Conservation (phyloP, 352 stramenopile species). For the Phytopythium helicoides region DNA sequence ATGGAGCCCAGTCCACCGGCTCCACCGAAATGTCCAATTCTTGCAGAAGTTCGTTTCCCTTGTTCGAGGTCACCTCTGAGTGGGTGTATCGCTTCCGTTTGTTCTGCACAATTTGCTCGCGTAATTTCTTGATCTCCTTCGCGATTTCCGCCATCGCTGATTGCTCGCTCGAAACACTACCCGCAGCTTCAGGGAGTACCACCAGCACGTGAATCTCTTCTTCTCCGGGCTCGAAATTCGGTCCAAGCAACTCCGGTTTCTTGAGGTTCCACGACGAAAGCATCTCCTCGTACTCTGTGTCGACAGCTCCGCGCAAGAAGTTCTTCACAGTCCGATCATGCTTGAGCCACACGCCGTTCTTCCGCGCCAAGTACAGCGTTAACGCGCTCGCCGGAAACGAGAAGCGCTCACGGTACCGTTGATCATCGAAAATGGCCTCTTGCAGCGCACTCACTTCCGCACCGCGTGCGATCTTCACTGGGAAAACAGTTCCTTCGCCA, state of each 20-base stretch:
- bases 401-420: not conserved
- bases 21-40: too few relatives aligned
- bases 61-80: too few relatives aligned
- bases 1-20: too few relatives aligned
- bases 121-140: conserved; percentile 9
- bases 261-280: conserved; percentile 11
- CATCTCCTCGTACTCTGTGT: conserved; percentile 14
- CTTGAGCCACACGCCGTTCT: conserved; percentile 16
- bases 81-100: conserved; percentile 4
- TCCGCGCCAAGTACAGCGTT: conserved; percentile 23
- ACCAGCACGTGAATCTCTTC: not conserved
- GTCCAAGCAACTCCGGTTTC: conserved; percentile 9
- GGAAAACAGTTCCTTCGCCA: conserved; percentile 20
- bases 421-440: conserved; percentile 11
- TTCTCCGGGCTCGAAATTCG: not conserved
- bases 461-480: conserved; percentile 16
- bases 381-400: not conserved
- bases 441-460: conserved; percentile 20
- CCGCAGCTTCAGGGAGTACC: conserved; percentile 6
- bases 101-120: conserved; percentile 13
- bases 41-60: too few relatives aligned
- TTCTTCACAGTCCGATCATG: conserved; percentile 9
- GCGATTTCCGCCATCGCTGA: too few relatives aligned
- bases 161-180: too few relatives aligned
- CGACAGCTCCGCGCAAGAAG: conserved; percentile 8